phyloP scores from a whole-genome alignment of 129 eudicot species.

The Sambucus nigra region DNA sequence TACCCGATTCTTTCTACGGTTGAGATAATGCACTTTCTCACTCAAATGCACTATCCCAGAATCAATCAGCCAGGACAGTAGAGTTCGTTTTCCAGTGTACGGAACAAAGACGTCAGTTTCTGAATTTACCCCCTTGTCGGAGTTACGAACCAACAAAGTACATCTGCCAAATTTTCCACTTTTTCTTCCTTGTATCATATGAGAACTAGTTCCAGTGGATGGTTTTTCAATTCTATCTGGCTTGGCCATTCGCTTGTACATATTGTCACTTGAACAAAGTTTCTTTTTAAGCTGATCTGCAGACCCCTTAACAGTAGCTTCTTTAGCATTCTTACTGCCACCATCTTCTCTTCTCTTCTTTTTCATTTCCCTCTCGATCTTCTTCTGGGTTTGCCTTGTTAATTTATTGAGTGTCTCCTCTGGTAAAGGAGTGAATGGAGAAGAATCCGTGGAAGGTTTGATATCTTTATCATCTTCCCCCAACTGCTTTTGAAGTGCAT shows the following conservation, averaged over 20 bases:
- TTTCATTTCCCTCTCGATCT: conserved; percentile 71
- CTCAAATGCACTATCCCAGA: conserved; percentile 49
- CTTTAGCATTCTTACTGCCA: conserved; percentile 26
- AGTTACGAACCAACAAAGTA: conserved; percentile 58
- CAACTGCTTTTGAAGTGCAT: conserved; percentile 75
- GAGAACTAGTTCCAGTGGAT: conserved; percentile 21
- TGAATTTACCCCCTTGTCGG: conserved; percentile 46
- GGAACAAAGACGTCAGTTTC: conserved; percentile 57
- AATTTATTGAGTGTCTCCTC: conserved; percentile 70
- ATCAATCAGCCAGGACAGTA: conserved; percentile 82
- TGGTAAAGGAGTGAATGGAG: conserved; percentile 61
- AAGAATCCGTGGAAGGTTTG: conserved; percentile 30
- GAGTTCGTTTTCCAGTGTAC: conserved; percentile 65
- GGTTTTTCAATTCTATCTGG: conserved; percentile 27
- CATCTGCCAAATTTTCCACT: conserved; percentile 66
- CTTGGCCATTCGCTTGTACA: conserved; percentile 13
- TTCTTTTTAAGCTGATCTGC: conserved; percentile 31
- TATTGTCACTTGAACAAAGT: conserved; percentile 28
- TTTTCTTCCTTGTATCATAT: conserved; percentile 42
- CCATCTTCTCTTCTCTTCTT: conserved; percentile 64
- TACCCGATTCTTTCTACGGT: conserved; percentile 53
- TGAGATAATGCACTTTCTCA: conserved; percentile 85
- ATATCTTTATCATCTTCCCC: conserved; percentile 39
- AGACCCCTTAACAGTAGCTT: conserved; percentile 22
- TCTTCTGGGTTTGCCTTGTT: conserved; percentile 86